These are phyloP conservation scores for Achlya hypogyna DNA, from an alignment of 352 stramenopile genomes.

Conservation along the genomic window DNA sequence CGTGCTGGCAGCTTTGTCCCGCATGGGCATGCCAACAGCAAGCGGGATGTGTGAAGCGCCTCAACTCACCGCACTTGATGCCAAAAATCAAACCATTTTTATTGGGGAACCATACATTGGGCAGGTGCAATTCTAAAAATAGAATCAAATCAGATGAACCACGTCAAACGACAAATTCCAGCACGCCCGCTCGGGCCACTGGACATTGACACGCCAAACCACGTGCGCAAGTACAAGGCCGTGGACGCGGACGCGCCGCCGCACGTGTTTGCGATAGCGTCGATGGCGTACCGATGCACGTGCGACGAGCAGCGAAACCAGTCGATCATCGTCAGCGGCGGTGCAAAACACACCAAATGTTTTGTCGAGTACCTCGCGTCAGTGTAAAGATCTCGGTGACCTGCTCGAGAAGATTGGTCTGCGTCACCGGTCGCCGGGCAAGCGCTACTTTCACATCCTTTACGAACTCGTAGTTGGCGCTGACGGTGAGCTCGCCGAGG, in stretches of 20 bases:
- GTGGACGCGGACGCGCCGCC: constrained; percentile 33
- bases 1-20: too few species aligned
- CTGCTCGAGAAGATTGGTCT: constrained; percentile 96
- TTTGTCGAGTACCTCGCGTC: constrained; percentile 93
- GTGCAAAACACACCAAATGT: constrained; percentile 95
- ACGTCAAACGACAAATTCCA: not conserved
- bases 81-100: not conserved
- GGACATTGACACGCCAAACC: constrained; percentile 35
- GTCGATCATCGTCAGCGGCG: constrained; percentile 89
- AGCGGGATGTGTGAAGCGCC: too few species aligned
- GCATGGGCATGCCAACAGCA: too few species aligned
- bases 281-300: constrained; percentile 75
- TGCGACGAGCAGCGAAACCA: constrained; percentile 65
- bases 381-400: constrained; percentile 91
- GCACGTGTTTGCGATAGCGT: constrained; percentile 88
- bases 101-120: not conserved
- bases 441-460: constrained; percentile 95
- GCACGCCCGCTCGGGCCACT: constrained; percentile 26
- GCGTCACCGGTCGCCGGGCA: constrained; percentile 85
- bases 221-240: constrained; percentile 62
- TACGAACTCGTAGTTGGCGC: constrained; percentile 89
- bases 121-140: not conserved
- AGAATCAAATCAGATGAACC: too few species aligned
- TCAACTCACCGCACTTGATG: not conserved
- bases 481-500: constrained; percentile 46